Evolutionary conservation across 2,329 filamentous ascomycete species (phyloP), one percentile per base, ranked within the genome.

Genomic region (Cordyceps javanica): DNA sequence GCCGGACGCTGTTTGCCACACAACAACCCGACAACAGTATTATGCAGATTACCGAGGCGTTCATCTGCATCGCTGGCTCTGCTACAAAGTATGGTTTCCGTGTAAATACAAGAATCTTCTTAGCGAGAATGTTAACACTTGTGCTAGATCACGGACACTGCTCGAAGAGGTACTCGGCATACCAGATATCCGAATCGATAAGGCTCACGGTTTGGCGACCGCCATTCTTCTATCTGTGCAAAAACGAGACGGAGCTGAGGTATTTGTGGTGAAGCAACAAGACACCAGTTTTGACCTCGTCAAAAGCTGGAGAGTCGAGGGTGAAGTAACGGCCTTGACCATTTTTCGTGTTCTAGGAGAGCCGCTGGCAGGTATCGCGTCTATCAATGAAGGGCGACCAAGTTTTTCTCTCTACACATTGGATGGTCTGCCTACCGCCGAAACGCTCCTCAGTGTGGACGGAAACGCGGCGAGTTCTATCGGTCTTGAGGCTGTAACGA

Each of bases 1-100:
- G 76, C 4, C 73, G 78, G 45, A 87, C 84, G 0, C 69, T 87
- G 26, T 73, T 75, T 21, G 73, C 77, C 13, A 66, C 68, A 3
- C 70, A 73, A 32, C 64, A 71, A 11, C 63, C 68, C 5, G 66
- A 70, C 3, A 69, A 70, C 1, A 67, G 66, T 1, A 71, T 80
- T 5, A 19, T 30, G 4, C n/a, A 39, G 39, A 26, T 21, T 9
- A 58, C 56, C 0, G 56, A 58, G 21, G 30, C 26, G 21, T 53
- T 45, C 30, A 58, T 58, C 2, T 45, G 38, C 11, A 34, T 41
- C 3, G 6, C 21, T 23, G 39, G 48, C 2, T n/a, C 38, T 10
- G 34, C 14, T n/a, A 14, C 14, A 39, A 53, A n/a, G 56, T 58
- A 30, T 19, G 53, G 8, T 11, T 11, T 11, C 7, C 6, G 28